Percentiles rank a stretch among this genome's conserved stretches.
Evolutionary conservation across 176 grass and related monocot species (phyloP).

Genomic region (Zoysia japonica): DNA sequence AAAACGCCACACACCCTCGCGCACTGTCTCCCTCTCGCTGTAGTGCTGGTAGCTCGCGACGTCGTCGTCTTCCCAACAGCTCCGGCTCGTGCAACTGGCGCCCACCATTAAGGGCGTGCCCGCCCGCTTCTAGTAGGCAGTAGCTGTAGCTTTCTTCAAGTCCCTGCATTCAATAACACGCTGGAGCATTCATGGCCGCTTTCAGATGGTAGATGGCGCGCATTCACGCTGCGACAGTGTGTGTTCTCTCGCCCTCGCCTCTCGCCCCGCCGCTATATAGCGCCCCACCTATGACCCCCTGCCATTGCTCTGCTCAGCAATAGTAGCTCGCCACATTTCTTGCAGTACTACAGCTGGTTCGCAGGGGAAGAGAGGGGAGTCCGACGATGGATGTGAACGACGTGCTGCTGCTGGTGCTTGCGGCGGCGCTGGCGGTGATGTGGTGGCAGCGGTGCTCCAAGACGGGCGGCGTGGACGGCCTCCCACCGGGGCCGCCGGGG

Average conservation of each 20-base stretch:
- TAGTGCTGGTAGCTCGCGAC: neutral
- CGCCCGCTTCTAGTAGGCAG: slow-evolving; percentile 37
- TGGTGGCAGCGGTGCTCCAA: slow-evolving; percentile 84
- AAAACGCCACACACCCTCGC: neutral
- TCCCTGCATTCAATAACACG: slow-evolving; percentile 36
- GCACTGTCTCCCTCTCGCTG: neutral
- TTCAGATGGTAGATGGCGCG: slow-evolving; percentile 52
- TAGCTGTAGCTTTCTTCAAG: slow-evolving; percentile 20
- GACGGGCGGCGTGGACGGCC: slow-evolving; percentile 50
- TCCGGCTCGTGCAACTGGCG: slow-evolving; percentile 24
- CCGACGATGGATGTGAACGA: slow-evolving; percentile 54
- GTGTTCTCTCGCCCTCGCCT: neutral
- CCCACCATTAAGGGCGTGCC: slow-evolving; percentile 20
- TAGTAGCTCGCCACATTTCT: neutral
- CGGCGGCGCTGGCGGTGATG: slow-evolving; percentile 43
- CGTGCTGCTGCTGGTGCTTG: slow-evolving; percentile 48
- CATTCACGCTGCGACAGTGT: slow-evolving; percentile 44
- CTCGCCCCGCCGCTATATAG: slow-evolving; percentile 36
- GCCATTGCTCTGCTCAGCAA: slow-evolving; percentile 5
- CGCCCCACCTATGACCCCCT: slow-evolving; percentile 14
- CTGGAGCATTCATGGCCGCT: slow-evolving; percentile 47
- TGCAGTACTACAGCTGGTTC: neutral
- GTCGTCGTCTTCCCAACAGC: slow-evolving; percentile 39
- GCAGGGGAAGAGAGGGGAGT: neutral
- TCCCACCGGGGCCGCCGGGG: slow-evolving; percentile 75